phyloP scores from a whole-genome alignment of 495 filamentous ascomycete species.

The Hyaloscypha finlandica region DNA sequence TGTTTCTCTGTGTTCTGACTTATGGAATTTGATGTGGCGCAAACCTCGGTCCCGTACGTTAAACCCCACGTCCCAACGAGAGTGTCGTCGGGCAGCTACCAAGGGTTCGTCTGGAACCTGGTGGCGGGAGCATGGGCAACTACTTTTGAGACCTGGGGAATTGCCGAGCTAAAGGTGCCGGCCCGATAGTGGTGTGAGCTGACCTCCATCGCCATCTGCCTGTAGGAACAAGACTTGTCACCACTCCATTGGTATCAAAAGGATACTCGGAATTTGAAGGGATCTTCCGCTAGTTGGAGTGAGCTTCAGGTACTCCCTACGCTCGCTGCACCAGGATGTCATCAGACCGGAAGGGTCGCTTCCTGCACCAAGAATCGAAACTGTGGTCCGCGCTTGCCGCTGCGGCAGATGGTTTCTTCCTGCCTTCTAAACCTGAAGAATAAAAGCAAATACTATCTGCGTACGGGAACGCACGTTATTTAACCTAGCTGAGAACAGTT shows the following conservation, averaged over 20 bases:
- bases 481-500: constrained; percentile 1
- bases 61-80: not conserved
- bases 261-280: not conserved
- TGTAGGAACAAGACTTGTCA: not conserved
- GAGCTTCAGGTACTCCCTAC: not conserved
- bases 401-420: constrained; percentile 14
- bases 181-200: not conserved
- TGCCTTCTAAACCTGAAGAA: not conserved
- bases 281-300: too few species aligned
- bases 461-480: constrained; percentile 22
- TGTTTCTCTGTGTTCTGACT: not conserved
- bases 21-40: constrained; percentile 1
- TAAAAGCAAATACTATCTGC: constrained; percentile 22
- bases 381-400: constrained; percentile 17
- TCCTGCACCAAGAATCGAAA: not conserved
- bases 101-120: constrained; percentile 1
- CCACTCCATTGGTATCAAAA: not conserved
- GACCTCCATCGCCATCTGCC: not conserved
- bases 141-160: constrained; percentile 21
- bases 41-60: constrained; percentile 7
- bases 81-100: not conserved
- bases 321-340: too few species aligned
- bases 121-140: constrained; percentile 12
- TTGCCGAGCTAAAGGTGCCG: not conserved
- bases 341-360: not conserved